Percentiles rank a stretch among this genome's conserved stretches.
These are phyloP conservation scores for Beauveria australis DNA, from an alignment of 2,329 filamentous ascomycete species.

Conservation along the genomic window DNA sequence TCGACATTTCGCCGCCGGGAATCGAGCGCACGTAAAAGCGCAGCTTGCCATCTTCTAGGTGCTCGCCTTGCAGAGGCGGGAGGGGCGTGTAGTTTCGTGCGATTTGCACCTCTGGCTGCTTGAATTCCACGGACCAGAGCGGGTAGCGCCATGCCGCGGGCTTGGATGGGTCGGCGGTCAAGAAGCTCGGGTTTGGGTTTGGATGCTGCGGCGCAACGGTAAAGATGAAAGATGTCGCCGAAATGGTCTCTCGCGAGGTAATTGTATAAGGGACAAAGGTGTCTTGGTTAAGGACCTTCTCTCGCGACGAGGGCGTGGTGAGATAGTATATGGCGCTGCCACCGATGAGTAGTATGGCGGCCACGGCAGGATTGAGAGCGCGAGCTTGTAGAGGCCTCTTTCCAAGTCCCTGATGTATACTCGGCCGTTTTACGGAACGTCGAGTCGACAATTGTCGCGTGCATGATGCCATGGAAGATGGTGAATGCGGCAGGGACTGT, in stretches of 20 bases:
- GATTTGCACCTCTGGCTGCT: constrained; percentile 91
- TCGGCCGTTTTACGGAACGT: background rate
- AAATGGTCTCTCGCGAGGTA: constrained; percentile 51
- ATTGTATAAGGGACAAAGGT: constrained; percentile 61
- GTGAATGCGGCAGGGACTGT: background rate
- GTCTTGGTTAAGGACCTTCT: constrained; percentile 42
- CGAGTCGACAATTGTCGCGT: background rate
- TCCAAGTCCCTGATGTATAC: background rate
- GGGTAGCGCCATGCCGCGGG: constrained; percentile 36
- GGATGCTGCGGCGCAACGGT: constrained; percentile 42
- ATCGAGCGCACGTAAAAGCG: constrained; percentile 74
- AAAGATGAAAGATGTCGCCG: constrained; percentile 61
- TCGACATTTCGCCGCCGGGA: constrained; percentile 74
- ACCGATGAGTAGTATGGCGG: constrained; percentile 16
- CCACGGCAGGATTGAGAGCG: constrained; percentile 16
- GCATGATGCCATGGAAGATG: background rate
- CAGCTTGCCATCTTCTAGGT: constrained; percentile 36
- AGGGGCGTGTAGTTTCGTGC: constrained; percentile 86
- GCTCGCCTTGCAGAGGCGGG: constrained; percentile 38
- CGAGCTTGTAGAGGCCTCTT: constrained; percentile 24
- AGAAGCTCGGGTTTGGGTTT: constrained; percentile 21
- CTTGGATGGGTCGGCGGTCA: constrained; percentile 16
- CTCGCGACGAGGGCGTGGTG: constrained; percentile 16
- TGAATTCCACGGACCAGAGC: constrained; percentile 84
- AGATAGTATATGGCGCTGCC: constrained; percentile 20